A percentile compares a stretch with the other conserved stretches of the same genome.
Conservation (phyloP, 495 filamentous ascomycete species). For the Aspergillus haitiensis region DNA sequence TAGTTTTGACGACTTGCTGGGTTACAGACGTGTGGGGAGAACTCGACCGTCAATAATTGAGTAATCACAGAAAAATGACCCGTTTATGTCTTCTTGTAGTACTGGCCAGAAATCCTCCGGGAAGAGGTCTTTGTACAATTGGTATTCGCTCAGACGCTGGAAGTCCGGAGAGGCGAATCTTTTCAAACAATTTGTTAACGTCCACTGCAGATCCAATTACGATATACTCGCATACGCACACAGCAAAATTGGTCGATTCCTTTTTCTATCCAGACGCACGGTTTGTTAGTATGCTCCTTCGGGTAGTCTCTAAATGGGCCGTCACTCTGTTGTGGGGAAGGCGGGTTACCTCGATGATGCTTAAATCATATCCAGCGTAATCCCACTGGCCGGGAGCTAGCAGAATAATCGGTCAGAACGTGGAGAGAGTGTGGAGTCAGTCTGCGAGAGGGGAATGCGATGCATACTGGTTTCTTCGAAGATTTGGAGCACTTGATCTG, state of each 20-base stretch:
- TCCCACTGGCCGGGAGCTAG: not conserved
- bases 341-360: not conserved
- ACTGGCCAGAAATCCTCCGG: constrained; percentile 1
- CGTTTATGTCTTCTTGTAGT: constrained; percentile 10
- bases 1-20: not conserved
- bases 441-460: too few species aligned
- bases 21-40: not conserved
- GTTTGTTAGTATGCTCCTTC: not conserved
- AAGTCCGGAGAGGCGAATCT: not conserved
- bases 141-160: not conserved
- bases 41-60: not conserved
- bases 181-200: not conserved
- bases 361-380: not conserved
- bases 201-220: not conserved
- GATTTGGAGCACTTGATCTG: not conserved
- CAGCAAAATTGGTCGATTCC: not conserved
- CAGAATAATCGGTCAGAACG: not conserved
- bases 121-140: not conserved
- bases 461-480: constrained; percentile 2
- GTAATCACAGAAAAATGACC: constrained; percentile 13
- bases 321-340: not conserved
- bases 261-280: not conserved
- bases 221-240: not conserved
- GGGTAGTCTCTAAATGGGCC: too few species aligned
- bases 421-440: not conserved